Conservation (phyloP, 305 asterid species). For the Plantago coronopus region DNA sequence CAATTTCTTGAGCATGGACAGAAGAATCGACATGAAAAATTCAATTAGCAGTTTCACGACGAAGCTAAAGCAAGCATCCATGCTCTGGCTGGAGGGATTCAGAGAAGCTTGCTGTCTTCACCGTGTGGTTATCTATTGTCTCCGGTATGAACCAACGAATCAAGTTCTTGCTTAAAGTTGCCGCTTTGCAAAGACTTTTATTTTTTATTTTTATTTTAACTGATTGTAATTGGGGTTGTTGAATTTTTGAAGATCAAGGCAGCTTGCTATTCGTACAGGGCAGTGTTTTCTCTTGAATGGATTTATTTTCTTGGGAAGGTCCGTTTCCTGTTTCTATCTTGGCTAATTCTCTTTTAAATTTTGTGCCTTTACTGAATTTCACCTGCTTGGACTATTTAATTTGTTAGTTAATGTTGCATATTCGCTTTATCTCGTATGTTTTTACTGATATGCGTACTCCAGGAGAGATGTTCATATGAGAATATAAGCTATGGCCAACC, state of each 20-base stretch:
- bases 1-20: slow-evolving; percentile 30
- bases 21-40: slow-evolving; percentile 19
- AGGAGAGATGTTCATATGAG: no score
- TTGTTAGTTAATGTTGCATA: no score
- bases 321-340: not conserved
- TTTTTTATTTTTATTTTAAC: not conserved
- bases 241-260: slow-evolving; percentile 56
- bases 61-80: slow-evolving; percentile 55
- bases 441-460: no score
- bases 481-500: no score
- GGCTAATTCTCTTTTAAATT: not conserved
- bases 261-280: slow-evolving; percentile 81
- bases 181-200: slow-evolving; percentile 11
- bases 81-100: slow-evolving; percentile 78
- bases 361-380: slow-evolving; percentile 8
- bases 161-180: not conserved
- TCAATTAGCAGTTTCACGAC: slow-evolving; percentile 27
- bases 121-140: slow-evolving; percentile 69
- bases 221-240: slow-evolving; percentile 8
- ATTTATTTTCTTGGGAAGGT: slow-evolving; percentile 92
- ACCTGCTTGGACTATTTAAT: no score
- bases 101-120: slow-evolving; percentile 91
- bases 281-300: slow-evolving; percentile 93
- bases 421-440: no score
- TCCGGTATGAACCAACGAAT: slow-evolving; percentile 34